Conservation (phyloP, 2,329 filamentous ascomycete genomes). For the Arachnomyces sp. region DNA sequence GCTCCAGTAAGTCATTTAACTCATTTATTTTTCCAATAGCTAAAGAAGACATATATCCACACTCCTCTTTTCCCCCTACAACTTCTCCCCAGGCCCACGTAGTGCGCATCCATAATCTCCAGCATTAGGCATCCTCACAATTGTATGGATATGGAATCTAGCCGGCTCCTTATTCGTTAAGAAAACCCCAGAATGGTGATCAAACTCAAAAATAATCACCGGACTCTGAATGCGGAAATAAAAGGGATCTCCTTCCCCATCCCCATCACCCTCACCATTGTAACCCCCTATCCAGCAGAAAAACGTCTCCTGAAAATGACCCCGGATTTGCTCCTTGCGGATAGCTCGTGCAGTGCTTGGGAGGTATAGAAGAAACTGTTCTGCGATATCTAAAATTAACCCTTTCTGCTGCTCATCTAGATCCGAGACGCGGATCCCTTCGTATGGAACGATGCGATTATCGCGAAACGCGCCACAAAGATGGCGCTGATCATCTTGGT, state of each 20-base stretch:
- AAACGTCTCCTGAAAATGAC: conserved; percentile 62
- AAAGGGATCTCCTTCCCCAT: conserved; percentile 58
- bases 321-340: conserved; percentile 48
- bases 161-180: conserved; percentile 64
- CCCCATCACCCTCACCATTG: background rate
- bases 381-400: conserved; percentile 51
- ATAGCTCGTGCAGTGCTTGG: conserved; percentile 49
- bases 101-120: conserved; percentile 55
- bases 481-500: conserved; percentile 72
- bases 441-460: conserved; percentile 67
- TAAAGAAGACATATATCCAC: too few species aligned
- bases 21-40: too few species aligned
- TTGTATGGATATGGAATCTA: conserved; percentile 72
- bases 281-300: conserved; percentile 72
- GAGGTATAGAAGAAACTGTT: conserved; percentile 62
- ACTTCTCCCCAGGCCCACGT: conserved; percentile 39
- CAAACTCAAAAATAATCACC: conserved; percentile 67
- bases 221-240: conserved; percentile 74
- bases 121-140: conserved; percentile 28
- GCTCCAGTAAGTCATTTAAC: too few species aligned
- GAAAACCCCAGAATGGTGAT: conserved; percentile 73
- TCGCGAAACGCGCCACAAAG: conserved; percentile 71
- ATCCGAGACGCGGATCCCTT: conserved; percentile 53
- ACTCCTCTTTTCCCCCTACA: background rate
- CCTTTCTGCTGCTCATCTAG: conserved; percentile 45